Base-by-base conservation (phyloP, 345 rosid species). In the Anastatica hierochuntica region DNA sequence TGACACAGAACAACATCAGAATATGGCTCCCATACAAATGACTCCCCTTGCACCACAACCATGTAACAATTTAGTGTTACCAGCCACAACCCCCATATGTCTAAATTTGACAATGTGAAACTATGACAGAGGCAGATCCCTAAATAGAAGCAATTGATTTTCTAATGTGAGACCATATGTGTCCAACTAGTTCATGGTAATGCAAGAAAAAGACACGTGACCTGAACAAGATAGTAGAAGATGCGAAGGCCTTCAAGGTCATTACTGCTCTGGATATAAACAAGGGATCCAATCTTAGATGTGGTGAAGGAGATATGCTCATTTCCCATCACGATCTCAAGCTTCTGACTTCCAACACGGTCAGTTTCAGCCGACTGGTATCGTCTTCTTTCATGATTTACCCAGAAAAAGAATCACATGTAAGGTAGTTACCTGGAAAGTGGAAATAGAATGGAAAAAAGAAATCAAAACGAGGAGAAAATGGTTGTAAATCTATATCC, bases 381-480 rank as follows among this genome's bases (percentile, higher is more conserved):
- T 92, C 99, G 69, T 92, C 95, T 83, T 92, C 99, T 86, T 85
- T 88, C 97, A 92, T 77, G 14, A 92, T 88, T 97, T 92, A 58
- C 3, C 3, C 27, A 3, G 6, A 24, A 24, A 24, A 3, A 29
- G 9, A 20, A 1, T 12, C 47, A 6, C 27, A 18, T n/a, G n/a
- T n/a, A n/a, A n/a, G n/a, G n/a, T n/a, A n/a, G n/a, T n/a, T n/a
- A n/a, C n/a, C n/a, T n/a, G n/a, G n/a, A n/a, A n/a, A n/a, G n/a
- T n/a, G n/a, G n/a, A n/a, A n/a, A n/a, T n/a, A n/a, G n/a, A n/a
- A n/a, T n/a, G n/a, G n/a, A n/a, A n/a, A n/a, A n/a, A n/a, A n/a
- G n/a, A n/a, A n/a, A n/a, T n/a, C n/a, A n/a, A n/a, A n/a, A 12
- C 2, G 10, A 5, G 47, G 9, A 26, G 31, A 49, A 9, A 10